Percentiles rank a stretch among this genome's conserved stretches.
Conservation (phyloP, 2,329 filamentous ascomycete species). For the Ophiostoma triangulosporum region DNA sequence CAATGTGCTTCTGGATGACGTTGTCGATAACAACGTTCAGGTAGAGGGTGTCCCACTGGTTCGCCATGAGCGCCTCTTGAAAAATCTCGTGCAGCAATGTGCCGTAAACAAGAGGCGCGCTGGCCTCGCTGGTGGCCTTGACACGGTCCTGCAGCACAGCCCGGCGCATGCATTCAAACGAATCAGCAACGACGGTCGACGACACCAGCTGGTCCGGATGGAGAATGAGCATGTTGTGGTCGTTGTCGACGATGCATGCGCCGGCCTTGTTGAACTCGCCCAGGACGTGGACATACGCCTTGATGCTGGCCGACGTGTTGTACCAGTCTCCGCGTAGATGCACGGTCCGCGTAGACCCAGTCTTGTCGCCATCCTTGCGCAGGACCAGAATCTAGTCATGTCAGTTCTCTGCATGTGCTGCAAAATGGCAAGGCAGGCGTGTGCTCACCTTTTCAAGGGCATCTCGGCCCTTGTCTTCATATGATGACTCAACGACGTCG, state of each 20-base stretch:
- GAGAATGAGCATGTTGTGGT: slow-evolving; percentile 71
- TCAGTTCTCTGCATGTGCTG: not conserved
- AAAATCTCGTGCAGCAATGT: slow-evolving; percentile 92
- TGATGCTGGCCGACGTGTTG: slow-evolving; percentile 53
- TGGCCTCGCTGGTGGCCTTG: slow-evolving; percentile 74
- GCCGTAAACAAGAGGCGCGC: slow-evolving; percentile 75
- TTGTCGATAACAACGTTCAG: slow-evolving; percentile 52
- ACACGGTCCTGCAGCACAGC: slow-evolving; percentile 91
- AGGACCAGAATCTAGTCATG: slow-evolving; percentile 59
- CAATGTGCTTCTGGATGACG: slow-evolving; percentile 64
- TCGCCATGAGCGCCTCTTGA: slow-evolving; percentile 73
- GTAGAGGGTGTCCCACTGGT: slow-evolving; percentile 63
- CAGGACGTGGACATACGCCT: slow-evolving; percentile 75
- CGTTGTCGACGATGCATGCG: slow-evolving; percentile 71
- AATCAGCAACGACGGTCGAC: slow-evolving; percentile 90
- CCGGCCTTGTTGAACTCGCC: slow-evolving; percentile 58
- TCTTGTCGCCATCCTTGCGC: slow-evolving; percentile 58
- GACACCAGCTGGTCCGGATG: slow-evolving; percentile 94
- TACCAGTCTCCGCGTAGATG: slow-evolving; percentile 77
- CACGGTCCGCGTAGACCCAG: slow-evolving; percentile 44
- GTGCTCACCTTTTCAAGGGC: not conserved
- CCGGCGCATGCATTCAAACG: slow-evolving; percentile 78
- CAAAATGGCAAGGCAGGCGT: not conserved
- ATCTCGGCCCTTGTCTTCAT: slow-evolving; percentile 53
- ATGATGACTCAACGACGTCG: slow-evolving; percentile 56